These are phyloP conservation scores for Eurotiales sp. DNA, from an alignment of 2,329 filamentous ascomycete genomes.

Conservation along the genomic window DNA sequence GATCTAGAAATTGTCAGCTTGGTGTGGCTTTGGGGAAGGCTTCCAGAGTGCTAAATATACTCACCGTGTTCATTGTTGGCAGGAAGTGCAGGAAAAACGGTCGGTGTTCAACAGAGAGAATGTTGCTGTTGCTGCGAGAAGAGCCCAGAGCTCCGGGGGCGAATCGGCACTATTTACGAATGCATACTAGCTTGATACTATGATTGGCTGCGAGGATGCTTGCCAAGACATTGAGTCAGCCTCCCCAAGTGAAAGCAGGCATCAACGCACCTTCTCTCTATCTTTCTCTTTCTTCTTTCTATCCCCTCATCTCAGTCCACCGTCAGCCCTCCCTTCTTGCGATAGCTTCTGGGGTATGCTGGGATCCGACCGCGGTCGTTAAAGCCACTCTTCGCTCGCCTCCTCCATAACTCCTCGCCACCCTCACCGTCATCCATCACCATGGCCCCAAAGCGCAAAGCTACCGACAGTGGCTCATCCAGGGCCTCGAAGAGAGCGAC, in stretches of 20 bases:
- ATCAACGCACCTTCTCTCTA: background rate
- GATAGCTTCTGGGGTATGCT: constrained; percentile 4
- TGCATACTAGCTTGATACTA: background rate
- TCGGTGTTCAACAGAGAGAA: background rate
- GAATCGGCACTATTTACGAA: background rate
- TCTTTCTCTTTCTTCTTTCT: background rate
- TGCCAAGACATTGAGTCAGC: constrained; percentile 1
- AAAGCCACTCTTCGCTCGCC: constrained; percentile 4
- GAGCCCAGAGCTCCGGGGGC: background rate
- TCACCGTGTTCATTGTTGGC: constrained; percentile 49
- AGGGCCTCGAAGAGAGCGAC: constrained; percentile 48
- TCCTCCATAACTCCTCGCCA: constrained; percentile 1
- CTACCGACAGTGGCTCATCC: constrained; percentile 36
- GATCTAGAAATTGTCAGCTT: constrained; percentile 37
- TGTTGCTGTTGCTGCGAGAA: background rate
- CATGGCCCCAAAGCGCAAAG: constrained; percentile 64
- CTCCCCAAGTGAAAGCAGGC: background rate
- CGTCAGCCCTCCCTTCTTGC: background rate
- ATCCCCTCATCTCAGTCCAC: constrained; percentile 1
- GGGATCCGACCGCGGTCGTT: constrained; percentile 7
- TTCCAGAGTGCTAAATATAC: background rate
- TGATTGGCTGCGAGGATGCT: background rate
- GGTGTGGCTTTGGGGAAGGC: background rate
- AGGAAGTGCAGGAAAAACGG: background rate
- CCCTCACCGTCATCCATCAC: constrained; percentile 9